Conservation (phyloP, 805 yeast species). For the Candida orba region DNA sequence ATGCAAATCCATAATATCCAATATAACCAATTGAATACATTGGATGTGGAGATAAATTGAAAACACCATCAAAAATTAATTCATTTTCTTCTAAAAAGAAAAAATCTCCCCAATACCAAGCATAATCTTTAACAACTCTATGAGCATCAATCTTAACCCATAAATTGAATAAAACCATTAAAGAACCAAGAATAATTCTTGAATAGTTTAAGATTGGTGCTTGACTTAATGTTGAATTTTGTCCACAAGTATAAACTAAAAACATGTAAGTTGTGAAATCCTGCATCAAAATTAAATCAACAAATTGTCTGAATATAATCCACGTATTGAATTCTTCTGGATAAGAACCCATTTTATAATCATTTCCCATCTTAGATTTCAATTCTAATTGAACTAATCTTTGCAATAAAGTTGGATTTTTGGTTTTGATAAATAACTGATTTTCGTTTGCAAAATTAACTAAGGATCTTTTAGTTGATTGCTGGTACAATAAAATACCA, state of each 20-base stretch:
- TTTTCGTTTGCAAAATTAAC: slow-evolving; percentile 43
- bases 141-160: slow-evolving; percentile 89
- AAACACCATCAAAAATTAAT: slow-evolving; percentile 80
- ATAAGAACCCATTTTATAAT: slow-evolving; percentile 29
- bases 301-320: slow-evolving; percentile 72
- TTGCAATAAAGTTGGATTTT: slow-evolving; percentile 29
- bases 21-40: slow-evolving; percentile 88
- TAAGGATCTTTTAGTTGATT: slow-evolving; percentile 50
- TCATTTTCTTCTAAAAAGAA: slow-evolving; percentile 69
- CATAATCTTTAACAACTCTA: slow-evolving; percentile 80
- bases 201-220: slow-evolving; percentile 35
- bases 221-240: slow-evolving; percentile 33
- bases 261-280: slow-evolving; percentile 73
- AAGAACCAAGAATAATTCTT: slow-evolving; percentile 52
- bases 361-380: slow-evolving; percentile 35
- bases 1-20: slow-evolving; percentile 79
- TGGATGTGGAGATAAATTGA: slow-evolving; percentile 87
- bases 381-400: slow-evolving; percentile 39
- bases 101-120: slow-evolving; percentile 96
- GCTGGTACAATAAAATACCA: slow-evolving; percentile 59
- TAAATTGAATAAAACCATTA: slow-evolving; percentile 61
- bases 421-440: slow-evolving; percentile 36
- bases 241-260: slow-evolving; percentile 36
- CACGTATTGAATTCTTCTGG: slow-evolving; percentile 81
- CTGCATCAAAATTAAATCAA: slow-evolving; percentile 77